Conservation (phyloP, 2,329 filamentous ascomycete species). For the Claviceps monticola region DNA sequence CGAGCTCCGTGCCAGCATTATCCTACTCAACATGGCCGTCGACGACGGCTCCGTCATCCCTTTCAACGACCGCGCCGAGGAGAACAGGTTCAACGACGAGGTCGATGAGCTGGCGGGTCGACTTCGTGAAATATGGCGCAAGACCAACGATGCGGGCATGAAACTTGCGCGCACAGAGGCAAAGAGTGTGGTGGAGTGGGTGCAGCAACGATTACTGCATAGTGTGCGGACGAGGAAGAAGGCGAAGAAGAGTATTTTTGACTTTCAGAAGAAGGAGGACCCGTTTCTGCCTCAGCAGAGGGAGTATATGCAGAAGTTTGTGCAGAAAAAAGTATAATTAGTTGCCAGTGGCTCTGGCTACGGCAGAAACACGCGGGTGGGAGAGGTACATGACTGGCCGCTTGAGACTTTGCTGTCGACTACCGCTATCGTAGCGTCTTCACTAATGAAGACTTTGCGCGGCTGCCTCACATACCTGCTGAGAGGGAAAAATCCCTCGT, state of each 20-base stretch:
- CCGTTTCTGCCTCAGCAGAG: slow-evolving; percentile 29
- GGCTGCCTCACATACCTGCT: too few species aligned
- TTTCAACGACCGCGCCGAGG: slow-evolving; percentile 16
- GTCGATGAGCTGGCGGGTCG: slow-evolving; percentile 52
- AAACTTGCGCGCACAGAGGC: slow-evolving; percentile 59
- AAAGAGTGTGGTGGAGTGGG: slow-evolving; percentile 59
- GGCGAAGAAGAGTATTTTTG: slow-evolving; percentile 39
- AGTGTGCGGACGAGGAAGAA: slow-evolving; percentile 52
- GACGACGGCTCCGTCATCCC: slow-evolving; percentile 39
- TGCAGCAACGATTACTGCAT: slow-evolving; percentile 60
- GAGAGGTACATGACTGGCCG: too few species aligned
- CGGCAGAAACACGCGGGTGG: not conserved
- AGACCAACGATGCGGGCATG: slow-evolving; percentile 63
- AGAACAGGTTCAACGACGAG: slow-evolving; percentile 49
- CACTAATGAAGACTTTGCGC: too few species aligned
- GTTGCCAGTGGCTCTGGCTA: not conserved
- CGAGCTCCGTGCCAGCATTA: slow-evolving; percentile 49
- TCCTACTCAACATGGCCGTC: slow-evolving; percentile 61
- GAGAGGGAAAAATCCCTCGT: too few species aligned
- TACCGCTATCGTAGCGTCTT: too few species aligned
- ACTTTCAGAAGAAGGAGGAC: slow-evolving; percentile 23
- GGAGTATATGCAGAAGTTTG: slow-evolving; percentile 35
- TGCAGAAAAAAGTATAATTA: slow-evolving; percentile 16
- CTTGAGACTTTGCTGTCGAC: too few species aligned
- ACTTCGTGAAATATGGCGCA: slow-evolving; percentile 42